These are phyloP conservation scores for Vickermania spadyakhi DNA, from an alignment of 208 protist genomes.

Conservation along the genomic window DNA sequence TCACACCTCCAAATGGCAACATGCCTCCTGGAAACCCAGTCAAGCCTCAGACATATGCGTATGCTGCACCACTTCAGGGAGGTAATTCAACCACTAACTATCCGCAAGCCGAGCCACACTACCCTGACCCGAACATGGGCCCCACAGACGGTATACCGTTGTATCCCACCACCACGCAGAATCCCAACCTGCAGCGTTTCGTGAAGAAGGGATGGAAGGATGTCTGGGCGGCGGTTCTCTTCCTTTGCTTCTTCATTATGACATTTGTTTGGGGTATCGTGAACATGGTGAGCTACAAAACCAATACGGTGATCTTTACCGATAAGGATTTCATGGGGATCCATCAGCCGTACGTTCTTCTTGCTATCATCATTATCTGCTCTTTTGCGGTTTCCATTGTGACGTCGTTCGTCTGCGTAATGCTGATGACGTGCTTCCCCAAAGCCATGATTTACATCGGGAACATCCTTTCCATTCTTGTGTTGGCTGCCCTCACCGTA, in stretches of 20 bases:
- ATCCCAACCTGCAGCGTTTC: slow-evolving; percentile 54
- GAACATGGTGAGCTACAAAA: slow-evolving; percentile 27
- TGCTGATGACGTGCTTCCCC: slow-evolving; percentile 16
- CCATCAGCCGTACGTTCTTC: background rate
- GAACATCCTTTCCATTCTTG: slow-evolving; percentile 25
- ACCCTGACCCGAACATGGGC: slow-evolving; percentile 12
- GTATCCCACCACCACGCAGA: slow-evolving; percentile 24
- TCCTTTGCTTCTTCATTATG: slow-evolving; percentile 33
- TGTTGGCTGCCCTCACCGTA: slow-evolving; percentile 21
- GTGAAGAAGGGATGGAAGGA: slow-evolving; percentile 54
- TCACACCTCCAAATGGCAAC: too few relatives aligned
- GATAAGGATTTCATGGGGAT: slow-evolving; percentile 1
- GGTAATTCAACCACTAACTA: slow-evolving; percentile 7
- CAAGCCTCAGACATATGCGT: background rate
- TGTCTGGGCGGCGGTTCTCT: slow-evolving; percentile 60
- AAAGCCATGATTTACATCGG: slow-evolving; percentile 47
- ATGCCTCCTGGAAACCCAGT: too few relatives aligned
- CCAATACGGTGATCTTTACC: background rate
- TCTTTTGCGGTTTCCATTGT: slow-evolving; percentile 8
- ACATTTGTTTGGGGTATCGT: slow-evolving; percentile 47
- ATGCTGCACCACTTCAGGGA: background rate
- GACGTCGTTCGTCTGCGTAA: slow-evolving; percentile 10
- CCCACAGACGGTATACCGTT: slow-evolving; percentile 47
- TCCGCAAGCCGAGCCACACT: slow-evolving; percentile 24
- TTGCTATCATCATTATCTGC: slow-evolving; percentile 1